Base-by-base conservation (phyloP, 2,329 filamentous ascomycete species). In the Penicillium rolfsii region DNA sequence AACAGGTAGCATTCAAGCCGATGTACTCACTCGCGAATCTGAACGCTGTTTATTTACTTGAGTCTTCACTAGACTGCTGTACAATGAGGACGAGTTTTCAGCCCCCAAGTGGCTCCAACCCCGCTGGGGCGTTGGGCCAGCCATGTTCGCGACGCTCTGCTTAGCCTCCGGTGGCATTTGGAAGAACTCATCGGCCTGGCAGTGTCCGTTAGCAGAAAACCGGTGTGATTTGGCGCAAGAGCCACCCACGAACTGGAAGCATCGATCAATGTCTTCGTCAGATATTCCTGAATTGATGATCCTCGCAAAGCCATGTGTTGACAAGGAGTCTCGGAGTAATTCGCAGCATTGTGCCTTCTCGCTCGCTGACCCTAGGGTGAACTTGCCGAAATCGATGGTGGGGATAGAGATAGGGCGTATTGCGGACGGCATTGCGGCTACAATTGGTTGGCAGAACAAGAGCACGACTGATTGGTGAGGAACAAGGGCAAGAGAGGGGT, bases 31-130 rank as follows among this genome's bases (percentile, higher is more conserved):
- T 26, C 12, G 26, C n/a, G 24, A 16, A 24, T 26, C 28, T 36
- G 43, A 2, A 30, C 30, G 41, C 19, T 43, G 40, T n/a, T 43
- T 6, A 14, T 46, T 19, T 28, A 46, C 54, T 38, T 56, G n/a
- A 41, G 26, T 56, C 46, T 43, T 56, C 41, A 41, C 54, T 36
- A 56, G 54, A 41, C 54, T 30, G 38, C 54, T 49, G 54, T 56
- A 43, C 40, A 43, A 43, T 22, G 40, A 43, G 14, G 40, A 43
- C 16, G 40, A 43, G 5, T 35, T 56, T 46, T 56, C 54, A 16
- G 40, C 54, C 33, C 54, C 54, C 1, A 33, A 33, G 19, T 46
- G 30, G 30, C 54, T 56, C 54, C 54, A 56, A 16, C 54, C 54
- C 9, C 54, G 54, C 41, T 56, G 54, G 19, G 54, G 54, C 14